A percentile compares a stretch with the other conserved stretches of the same genome.
These are phyloP conservation scores for Raffaelea ambrosiae DNA, from an alignment of 2,329 filamentous ascomycete genomes.

Conservation along the genomic window DNA sequence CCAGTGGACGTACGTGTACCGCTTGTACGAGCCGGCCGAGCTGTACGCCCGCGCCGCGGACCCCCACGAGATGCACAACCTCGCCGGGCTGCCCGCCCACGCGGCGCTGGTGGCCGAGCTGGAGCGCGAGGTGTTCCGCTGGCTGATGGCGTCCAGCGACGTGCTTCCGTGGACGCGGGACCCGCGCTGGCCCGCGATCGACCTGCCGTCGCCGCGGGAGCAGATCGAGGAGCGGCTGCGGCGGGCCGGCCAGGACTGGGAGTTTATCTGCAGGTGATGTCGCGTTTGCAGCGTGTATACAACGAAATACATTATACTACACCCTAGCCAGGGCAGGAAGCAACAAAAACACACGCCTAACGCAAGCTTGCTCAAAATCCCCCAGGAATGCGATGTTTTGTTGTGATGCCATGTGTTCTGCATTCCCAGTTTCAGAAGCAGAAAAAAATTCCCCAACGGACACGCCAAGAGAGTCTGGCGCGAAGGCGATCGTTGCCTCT, in stretches of 20 bases:
- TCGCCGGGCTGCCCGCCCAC: conserved; percentile 21
- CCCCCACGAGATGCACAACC: conserved; percentile 28
- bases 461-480: no score
- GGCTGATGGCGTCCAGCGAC: conserved; percentile 17
- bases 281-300: no score
- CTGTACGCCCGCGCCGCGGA: conserved; percentile 30
- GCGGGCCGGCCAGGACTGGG: neutral
- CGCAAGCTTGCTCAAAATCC: no score
- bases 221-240: neutral
- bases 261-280: neutral
- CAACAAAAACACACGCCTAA: no score
- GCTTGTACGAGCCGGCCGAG: conserved; percentile 35
- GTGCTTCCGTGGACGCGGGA: neutral
- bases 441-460: no score
- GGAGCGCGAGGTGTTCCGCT: conserved; percentile 26
- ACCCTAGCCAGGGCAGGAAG: no score
- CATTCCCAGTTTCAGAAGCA: no score
- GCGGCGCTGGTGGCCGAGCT: conserved; percentile 15
- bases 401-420: no score
- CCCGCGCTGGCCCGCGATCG: neutral
- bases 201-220: neutral
- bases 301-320: no score
- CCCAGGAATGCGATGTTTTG: no score
- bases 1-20: conserved; percentile 33
- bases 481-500: no score